These are phyloP conservation scores for Ceratocystis colombiana DNA, from an alignment of 2,329 filamentous ascomycete genomes.

Conservation along the genomic window DNA sequence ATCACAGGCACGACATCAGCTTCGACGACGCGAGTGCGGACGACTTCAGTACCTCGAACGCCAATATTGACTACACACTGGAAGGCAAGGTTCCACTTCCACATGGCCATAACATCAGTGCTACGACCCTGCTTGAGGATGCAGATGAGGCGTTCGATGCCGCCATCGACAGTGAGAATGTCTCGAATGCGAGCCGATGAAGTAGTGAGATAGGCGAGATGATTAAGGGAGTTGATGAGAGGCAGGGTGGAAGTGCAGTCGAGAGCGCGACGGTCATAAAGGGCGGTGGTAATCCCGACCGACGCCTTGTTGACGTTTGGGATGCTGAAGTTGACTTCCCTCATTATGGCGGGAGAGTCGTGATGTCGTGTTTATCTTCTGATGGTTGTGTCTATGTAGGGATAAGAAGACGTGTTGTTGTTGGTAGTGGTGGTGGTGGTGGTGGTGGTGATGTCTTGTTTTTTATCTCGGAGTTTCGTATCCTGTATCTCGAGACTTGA, in stretches of 20 bases:
- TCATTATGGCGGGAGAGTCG: conserved; percentile 54
- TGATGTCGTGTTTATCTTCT: neutral
- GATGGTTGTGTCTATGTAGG: neutral
- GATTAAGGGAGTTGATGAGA: conserved; percentile 97
- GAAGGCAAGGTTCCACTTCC: conserved; percentile 99
- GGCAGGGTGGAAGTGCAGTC: conserved; percentile 97
- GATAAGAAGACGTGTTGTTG: neutral
- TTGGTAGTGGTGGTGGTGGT: neutral
- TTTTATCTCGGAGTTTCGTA: too few relatives aligned
- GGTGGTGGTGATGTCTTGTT: neutral
- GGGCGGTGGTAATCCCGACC: conserved; percentile 93
- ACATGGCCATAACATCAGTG: conserved; percentile 99
- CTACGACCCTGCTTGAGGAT: conserved; percentile 95
- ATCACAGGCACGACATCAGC: conserved; percentile 99
- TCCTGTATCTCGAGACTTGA: neutral
- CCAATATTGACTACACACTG: conserved; percentile 99
- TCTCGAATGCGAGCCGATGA: conserved; percentile 95
- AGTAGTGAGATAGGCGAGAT: conserved; percentile 95
- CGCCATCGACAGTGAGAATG: conserved; percentile 96
- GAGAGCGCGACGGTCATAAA: conserved; percentile 93
- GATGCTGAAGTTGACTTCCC: conserved; percentile 99
- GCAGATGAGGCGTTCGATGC: conserved; percentile 90
- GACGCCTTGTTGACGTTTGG: conserved; percentile 99
- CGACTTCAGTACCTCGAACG: conserved; percentile 85
- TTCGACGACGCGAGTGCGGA: conserved; percentile 90